A percentile compares a stretch with the other conserved stretches of the same genome.
phyloP scores from a whole-genome alignment of 768 basidiomycete species.

The Kwoniella sp. region DNA sequence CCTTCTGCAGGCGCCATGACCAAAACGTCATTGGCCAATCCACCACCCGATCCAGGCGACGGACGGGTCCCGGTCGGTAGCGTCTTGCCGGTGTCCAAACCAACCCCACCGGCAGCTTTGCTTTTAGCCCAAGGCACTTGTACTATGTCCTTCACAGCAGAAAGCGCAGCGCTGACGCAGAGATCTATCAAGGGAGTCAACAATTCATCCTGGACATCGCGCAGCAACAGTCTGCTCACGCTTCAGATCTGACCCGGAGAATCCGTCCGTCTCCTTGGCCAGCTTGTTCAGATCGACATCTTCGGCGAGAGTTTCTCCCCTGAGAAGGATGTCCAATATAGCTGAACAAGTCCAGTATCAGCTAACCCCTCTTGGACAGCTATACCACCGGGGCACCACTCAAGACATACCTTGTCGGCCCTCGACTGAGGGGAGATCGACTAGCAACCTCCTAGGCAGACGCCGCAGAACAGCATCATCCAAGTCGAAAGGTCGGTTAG shows the following conservation, averaged over 20 bases:
- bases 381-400: background rate
- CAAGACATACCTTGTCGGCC: conserved; percentile 67
- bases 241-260: conserved; percentile 92
- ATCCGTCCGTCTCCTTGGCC: conserved; percentile 54
- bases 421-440: conserved; percentile 80
- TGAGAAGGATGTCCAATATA: conserved; percentile 78
- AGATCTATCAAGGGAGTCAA: conserved; percentile 58
- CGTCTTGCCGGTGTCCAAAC: background rate
- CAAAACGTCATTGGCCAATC: conserved; percentile 4
- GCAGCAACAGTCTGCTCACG: conserved; percentile 57
- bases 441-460: conserved; percentile 75
- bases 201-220: background rate
- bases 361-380: background rate
- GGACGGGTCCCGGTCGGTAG: background rate
- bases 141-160: conserved; percentile 81
- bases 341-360: conserved; percentile 55
- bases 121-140: conserved; percentile 65
- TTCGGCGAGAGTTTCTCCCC: conserved; percentile 63
- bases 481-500: conserved; percentile 60
- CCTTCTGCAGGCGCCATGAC: conserved; percentile 5
- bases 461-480: conserved; percentile 82
- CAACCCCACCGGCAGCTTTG: conserved; percentile 34
- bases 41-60: conserved; percentile 5
- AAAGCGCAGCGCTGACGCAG: conserved; percentile 86
- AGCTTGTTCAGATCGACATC: conserved; percentile 41